Evolutionary conservation across 345 rosid genomes (phyloP).

Genomic region (Noccaea caerulescens): DNA sequence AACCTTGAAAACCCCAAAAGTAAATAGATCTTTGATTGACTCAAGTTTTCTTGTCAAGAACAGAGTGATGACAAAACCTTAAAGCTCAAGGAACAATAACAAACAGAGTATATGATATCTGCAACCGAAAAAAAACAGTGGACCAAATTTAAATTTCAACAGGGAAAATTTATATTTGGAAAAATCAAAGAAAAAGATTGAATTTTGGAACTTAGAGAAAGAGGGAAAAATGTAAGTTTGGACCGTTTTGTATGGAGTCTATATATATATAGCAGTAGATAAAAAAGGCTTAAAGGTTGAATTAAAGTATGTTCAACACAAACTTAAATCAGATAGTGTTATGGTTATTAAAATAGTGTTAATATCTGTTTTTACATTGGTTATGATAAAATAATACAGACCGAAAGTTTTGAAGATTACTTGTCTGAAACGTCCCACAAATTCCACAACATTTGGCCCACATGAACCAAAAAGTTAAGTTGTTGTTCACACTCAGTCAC

Average conservation of each 20-base stretch:
- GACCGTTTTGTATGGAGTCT: slow-evolving; percentile 28
- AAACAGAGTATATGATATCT: not conserved
- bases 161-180: not conserved
- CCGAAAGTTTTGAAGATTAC: slow-evolving; percentile 72
- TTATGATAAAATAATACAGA: slow-evolving; percentile 44
- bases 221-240: slow-evolving; percentile 27
- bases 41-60: slow-evolving; percentile 53
- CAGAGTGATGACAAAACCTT: slow-evolving; percentile 45
- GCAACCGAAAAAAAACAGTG: not conserved
- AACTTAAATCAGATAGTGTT: not conserved
- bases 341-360: not conserved
- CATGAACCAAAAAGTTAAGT: slow-evolving; percentile 35
- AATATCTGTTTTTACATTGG: not conserved
- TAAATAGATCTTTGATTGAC: slow-evolving; percentile 52
- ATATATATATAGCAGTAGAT: slow-evolving; percentile 21
- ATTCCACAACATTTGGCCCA: slow-evolving; percentile 64
- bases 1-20: slow-evolving; percentile 51
- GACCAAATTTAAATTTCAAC: no score
- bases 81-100: not conserved
- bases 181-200: not conserved
- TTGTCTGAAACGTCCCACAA: slow-evolving; percentile 55
- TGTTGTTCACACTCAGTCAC: slow-evolving; percentile 33
- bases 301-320: slow-evolving; percentile 11
- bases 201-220: not conserved
- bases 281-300: slow-evolving; percentile 3